A percentile compares a stretch with the other conserved stretches of the same genome.
phyloP scores from a whole-genome alignment of 257 asterid genomes.

The Nicotiana undulata region DNA sequence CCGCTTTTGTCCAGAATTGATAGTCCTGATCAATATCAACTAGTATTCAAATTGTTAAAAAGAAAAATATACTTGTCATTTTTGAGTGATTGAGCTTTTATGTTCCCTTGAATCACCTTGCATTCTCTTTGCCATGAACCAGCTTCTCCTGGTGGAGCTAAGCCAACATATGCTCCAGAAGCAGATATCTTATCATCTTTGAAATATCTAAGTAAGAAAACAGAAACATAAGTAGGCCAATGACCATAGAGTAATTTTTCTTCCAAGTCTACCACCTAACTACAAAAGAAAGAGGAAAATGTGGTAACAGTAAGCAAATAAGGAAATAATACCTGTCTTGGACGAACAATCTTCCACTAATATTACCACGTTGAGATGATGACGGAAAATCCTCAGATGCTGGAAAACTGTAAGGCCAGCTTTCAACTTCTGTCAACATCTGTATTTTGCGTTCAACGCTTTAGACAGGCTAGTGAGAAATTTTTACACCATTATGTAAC shows the following conservation, averaged over 20 bases:
- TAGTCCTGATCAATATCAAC: slow-evolving; percentile 37
- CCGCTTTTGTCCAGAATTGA: slow-evolving; percentile 61
- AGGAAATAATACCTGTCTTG: slow-evolving; percentile 37
- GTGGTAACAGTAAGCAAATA: background rate
- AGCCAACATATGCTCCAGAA: slow-evolving; percentile 50
- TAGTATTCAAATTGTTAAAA: background rate
- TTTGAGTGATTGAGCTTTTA: background rate
- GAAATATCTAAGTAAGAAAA: slow-evolving; percentile 24
- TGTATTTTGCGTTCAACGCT: background rate
- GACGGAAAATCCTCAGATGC: slow-evolving; percentile 46
- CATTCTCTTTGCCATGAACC: slow-evolving; percentile 81
- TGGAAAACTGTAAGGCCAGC: slow-evolving; percentile 61
- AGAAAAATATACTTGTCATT: background rate
- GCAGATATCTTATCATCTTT: slow-evolving; percentile 30
- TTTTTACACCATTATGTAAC: too few species aligned
- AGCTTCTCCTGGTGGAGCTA: slow-evolving; percentile 54
- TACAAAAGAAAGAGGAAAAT: background rate
- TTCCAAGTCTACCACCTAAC: slow-evolving; percentile 6
- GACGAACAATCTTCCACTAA: slow-evolving; percentile 47
- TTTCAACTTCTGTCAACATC: slow-evolving; percentile 50
- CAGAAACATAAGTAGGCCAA: background rate
- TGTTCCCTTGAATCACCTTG: slow-evolving; percentile 31
- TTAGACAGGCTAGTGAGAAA: background rate
- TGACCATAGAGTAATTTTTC: background rate
- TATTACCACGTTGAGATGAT: slow-evolving; percentile 47